These are phyloP conservation scores for Hypoxylon sp. DNA, from an alignment of 2,329 filamentous ascomycete genomes.

Conservation along the genomic window DNA sequence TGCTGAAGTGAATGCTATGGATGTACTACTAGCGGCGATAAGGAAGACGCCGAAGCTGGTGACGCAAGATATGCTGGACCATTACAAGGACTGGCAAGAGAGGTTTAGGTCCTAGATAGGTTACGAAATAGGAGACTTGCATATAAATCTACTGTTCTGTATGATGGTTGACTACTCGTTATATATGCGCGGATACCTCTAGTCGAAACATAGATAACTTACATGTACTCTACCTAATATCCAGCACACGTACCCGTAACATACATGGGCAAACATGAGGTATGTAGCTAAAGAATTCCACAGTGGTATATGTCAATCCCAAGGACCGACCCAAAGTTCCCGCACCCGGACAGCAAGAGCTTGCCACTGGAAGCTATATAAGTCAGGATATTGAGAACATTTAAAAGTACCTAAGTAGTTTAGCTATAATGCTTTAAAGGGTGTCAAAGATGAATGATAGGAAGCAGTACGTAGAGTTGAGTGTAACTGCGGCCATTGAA, in stretches of 20 bases:
- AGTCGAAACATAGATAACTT: background rate
- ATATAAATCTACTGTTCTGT: background rate
- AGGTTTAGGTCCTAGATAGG: constrained; percentile 49
- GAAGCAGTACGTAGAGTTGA: background rate
- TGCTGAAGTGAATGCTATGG: constrained; percentile 34
- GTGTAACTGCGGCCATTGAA: background rate
- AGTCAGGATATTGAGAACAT: background rate
- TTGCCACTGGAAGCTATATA: background rate
- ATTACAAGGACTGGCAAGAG: constrained; percentile 59
- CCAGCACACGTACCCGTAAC: background rate
- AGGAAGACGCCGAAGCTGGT: constrained; percentile 57
- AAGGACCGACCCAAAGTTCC: background rate
- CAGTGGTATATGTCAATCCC: background rate
- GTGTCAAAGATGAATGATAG: background rate
- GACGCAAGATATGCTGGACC: constrained; percentile 55
- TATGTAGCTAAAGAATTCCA: background rate
- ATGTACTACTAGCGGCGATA: constrained; percentile 54
- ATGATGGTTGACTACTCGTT: background rate
- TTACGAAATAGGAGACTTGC: background rate
- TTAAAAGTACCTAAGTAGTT: background rate
- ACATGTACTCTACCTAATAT: too few relatives aligned
- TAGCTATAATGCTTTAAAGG: too few relatives aligned
- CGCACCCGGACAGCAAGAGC: background rate
- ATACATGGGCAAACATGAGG: background rate
- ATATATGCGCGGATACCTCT: background rate